A percentile compares a stretch with the other conserved stretches of the same genome.
phyloP scores from a whole-genome alignment of 2,329 filamentous ascomycete species.

The Calonectria henricotiae region DNA sequence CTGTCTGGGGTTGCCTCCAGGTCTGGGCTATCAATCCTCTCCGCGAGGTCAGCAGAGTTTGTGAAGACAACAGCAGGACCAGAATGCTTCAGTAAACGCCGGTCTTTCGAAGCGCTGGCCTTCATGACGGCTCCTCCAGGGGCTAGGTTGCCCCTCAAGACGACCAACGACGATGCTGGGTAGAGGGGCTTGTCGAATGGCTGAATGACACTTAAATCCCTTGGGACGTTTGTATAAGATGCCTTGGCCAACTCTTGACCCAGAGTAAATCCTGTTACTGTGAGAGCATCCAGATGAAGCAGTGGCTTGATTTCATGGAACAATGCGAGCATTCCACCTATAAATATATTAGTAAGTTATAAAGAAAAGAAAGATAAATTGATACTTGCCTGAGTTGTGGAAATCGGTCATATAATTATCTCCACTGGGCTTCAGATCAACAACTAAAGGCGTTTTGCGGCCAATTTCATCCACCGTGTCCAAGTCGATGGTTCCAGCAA shows the following conservation, averaged over 20 bases:
- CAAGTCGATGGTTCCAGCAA: slow-evolving; percentile 77
- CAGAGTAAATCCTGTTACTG: slow-evolving; percentile 88
- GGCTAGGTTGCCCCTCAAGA: slow-evolving; percentile 87
- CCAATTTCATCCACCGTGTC: slow-evolving; percentile 86
- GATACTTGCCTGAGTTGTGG: slow-evolving; percentile 75
- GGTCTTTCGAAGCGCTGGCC: slow-evolving; percentile 88
- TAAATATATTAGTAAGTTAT: not conserved
- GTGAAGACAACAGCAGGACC: slow-evolving; percentile 76
- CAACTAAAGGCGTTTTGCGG: slow-evolving; percentile 84
- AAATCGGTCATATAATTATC: slow-evolving; percentile 93
- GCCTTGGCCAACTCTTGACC: slow-evolving; percentile 83
- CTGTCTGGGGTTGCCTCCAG: slow-evolving; percentile 75
- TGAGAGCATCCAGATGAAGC: slow-evolving; percentile 83
- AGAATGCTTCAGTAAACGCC: slow-evolving; percentile 66
- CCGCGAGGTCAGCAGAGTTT: slow-evolving; percentile 82
- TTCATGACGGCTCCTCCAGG: slow-evolving; percentile 90
- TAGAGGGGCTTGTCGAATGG: slow-evolving; percentile 79
- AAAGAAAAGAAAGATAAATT: rapidly evolving
- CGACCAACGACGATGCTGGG: slow-evolving; percentile 83
- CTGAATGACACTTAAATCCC: slow-evolving; percentile 71
- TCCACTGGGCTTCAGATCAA: slow-evolving; percentile 89
- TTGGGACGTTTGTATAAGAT: slow-evolving; percentile 71
- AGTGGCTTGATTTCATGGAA: slow-evolving; percentile 85
- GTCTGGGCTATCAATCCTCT: slow-evolving; percentile 70
- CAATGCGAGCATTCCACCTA: slow-evolving; percentile 85